Conservation (phyloP, 2,329 filamentous ascomycete genomes). For the Diplodia seriata region DNA sequence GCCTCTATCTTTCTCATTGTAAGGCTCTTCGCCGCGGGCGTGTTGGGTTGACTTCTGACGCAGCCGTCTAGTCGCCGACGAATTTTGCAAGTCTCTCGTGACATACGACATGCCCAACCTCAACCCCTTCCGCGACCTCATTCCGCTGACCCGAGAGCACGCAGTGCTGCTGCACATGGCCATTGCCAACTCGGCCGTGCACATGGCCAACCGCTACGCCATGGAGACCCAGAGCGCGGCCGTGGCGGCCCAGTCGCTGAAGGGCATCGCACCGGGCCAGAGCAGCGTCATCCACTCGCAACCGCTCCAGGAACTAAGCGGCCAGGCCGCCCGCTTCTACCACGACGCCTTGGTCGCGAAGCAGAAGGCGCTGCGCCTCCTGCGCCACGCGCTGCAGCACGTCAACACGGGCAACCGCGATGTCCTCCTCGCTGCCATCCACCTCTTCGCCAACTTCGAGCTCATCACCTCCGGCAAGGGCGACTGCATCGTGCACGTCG, state of each 20-base stretch:
- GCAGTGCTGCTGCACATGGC: slow-evolving; percentile 56
- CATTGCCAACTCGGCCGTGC: slow-evolving; percentile 57
- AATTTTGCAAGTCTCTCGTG: slow-evolving; percentile 63
- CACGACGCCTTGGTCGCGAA: slow-evolving; percentile 54
- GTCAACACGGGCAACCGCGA: slow-evolving; percentile 47
- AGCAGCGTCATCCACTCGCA: not conserved
- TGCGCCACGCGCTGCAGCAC: slow-evolving; percentile 45
- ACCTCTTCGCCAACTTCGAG: slow-evolving; percentile 59
- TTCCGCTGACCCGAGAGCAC: slow-evolving; percentile 53
- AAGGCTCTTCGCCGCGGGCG: not conserved
- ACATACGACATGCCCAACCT: slow-evolving; percentile 54
- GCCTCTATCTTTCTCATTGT: slow-evolving; percentile 20
- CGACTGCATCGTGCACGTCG: slow-evolving; percentile 60
- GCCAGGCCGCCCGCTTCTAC: slow-evolving; percentile 35
- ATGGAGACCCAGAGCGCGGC: not conserved
- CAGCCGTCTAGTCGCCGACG: slow-evolving; percentile 33
- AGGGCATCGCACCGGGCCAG: not conserved
- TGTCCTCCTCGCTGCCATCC: slow-evolving; percentile 54
- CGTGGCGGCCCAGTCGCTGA: not conserved
- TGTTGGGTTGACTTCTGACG: not conserved
- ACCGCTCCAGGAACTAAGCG: not conserved
- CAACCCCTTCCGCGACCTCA: slow-evolving; percentile 58
- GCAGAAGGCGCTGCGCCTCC: slow-evolving; percentile 54
- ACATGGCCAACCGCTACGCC: slow-evolving; percentile 49
- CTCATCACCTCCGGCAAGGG: slow-evolving; percentile 59